Evolutionary conservation across 768 basidiomycete species (phyloP), one percentile per base, ranked within the genome.

Genomic region (Leccinum obscurum): DNA sequence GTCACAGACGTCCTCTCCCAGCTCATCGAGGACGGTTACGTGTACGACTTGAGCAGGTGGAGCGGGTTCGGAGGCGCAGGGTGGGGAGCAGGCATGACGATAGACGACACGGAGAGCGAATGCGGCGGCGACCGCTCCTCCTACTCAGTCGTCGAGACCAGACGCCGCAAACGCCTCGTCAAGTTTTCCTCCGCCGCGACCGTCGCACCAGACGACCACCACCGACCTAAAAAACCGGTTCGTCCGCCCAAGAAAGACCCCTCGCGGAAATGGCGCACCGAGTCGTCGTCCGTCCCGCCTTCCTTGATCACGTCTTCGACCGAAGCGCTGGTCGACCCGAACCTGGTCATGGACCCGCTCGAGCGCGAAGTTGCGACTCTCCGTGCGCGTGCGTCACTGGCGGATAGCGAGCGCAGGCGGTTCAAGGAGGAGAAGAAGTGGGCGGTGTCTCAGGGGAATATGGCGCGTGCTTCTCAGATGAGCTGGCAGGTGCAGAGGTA

Each of bases 391-490:
- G 92, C 92, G 8, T 87, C 89, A 20, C 74, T 92, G 59, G 92
- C 92, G 26, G 92, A 92, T 65, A 91, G 86, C 61, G 91, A 94
- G 74, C 83, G 89, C 20, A 81, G 92, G 44, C 81, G 90, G 57
- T 90, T 86, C 77, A 90, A 86, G 77, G 92, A 94, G 74, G 92
- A 94, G 74, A 81, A 85, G 64, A 91, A 92, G 71, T 94, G 92
- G 92, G 92, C 92, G 1, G 70, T 87, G 41, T 88, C 89, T 20
- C 86, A 89, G 70, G 90, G 90, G 0, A 92, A 94, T 69, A 61
- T 77, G 49, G 85, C 89, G 9, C 83, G 90, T 51, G 91, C 91
- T 32, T 77, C 81, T 28, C 87, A 94, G 77, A 85, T 93, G 80
- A 86, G 85, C 67, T 92, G 89, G 87, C 89, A 92, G 72, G 88